Evolutionary conservation across 306 rosid genomes (phyloP), one percentile per base, ranked within the genome.

Genomic region (Cucurbita ficifolia): DNA sequence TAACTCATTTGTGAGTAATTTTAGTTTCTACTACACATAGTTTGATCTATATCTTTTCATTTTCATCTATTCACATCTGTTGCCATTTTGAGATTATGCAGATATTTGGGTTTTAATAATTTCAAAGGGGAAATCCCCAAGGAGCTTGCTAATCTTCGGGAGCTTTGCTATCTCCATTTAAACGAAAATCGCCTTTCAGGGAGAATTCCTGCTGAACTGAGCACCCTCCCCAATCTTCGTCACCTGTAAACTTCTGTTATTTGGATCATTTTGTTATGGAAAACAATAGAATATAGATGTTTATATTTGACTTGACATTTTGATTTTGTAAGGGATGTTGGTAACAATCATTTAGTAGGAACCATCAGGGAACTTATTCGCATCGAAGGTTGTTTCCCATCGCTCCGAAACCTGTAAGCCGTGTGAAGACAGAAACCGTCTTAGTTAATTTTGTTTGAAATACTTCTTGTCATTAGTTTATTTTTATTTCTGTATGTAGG

Each of bases 331-430:
- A 91, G 97, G 95, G 96, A 93, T 78, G 98, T 61, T 62, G 98
- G 98, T 65, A 87, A 88, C 84, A 93, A 93, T 85, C 98, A 93
- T 82, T 82, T 93, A 89, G 97, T 93, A 73, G 98, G 98, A 68
- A 93, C 98, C 59, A 87, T 93, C 69, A 84, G 98, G 84, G 98
- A 93, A 81, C 97, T 93, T 76, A 93, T 93, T 45, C 98, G 98
- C 24, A 70, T 93, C 71, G 98, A 93, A 78, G 98, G 97, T 53
- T 93, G 97, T 81, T 93, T 90, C 84, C 94, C 96, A 2, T 84
- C 90, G 8, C 86, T 93, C 70, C 96, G 97, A 74, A 90, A 93
- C 81, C 84, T 93, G 98, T 93, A 81, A 67, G 97, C 86, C 2
- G 11, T 21, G 33, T 22, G 36, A 56, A 56, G 62, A 21, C 36